Conservation (phyloP, 768 basidiomycete species). For the Mycena epipterygia region DNA sequence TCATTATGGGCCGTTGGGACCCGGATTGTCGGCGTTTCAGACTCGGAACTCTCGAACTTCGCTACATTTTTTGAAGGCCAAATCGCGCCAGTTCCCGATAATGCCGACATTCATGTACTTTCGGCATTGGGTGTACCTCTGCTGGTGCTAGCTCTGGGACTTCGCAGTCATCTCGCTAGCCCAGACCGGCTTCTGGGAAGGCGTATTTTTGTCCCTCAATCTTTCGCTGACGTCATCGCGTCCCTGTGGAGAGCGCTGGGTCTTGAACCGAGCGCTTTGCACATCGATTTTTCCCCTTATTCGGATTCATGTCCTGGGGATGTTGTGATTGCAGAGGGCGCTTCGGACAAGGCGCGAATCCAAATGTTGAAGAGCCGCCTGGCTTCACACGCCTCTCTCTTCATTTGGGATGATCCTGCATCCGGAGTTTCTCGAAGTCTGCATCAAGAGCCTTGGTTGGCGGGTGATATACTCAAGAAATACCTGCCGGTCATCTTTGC, state of each 20-base stretch:
- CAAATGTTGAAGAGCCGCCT: too few species aligned
- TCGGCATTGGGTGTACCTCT: neutral
- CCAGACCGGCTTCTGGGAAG: neutral
- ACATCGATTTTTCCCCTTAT: too few species aligned
- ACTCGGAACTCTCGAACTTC: conserved; percentile 7
- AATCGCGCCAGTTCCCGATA: neutral
- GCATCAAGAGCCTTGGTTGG: conserved; percentile 12
- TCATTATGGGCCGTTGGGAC: neutral
- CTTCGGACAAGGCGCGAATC: too few species aligned
- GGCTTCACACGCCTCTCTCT: too few species aligned
- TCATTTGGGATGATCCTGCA: too few species aligned
- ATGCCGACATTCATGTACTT: neutral
- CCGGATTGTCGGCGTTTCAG: neutral
- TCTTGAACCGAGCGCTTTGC: too few species aligned
- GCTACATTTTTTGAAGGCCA: neutral
- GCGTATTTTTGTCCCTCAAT: neutral
- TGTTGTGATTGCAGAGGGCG: too few species aligned
- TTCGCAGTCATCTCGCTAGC: conserved; percentile 1
- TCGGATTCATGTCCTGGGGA: too few species aligned
- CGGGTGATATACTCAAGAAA: neutral
- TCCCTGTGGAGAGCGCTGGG: too few species aligned
- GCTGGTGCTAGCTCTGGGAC: neutral
- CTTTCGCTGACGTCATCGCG: too few species aligned
- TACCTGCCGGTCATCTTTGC: neutral
- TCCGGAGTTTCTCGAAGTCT: too few species aligned